These are phyloP conservation scores for Mycena latifolia DNA, from an alignment of 768 basidiomycete genomes.

Conservation along the genomic window DNA sequence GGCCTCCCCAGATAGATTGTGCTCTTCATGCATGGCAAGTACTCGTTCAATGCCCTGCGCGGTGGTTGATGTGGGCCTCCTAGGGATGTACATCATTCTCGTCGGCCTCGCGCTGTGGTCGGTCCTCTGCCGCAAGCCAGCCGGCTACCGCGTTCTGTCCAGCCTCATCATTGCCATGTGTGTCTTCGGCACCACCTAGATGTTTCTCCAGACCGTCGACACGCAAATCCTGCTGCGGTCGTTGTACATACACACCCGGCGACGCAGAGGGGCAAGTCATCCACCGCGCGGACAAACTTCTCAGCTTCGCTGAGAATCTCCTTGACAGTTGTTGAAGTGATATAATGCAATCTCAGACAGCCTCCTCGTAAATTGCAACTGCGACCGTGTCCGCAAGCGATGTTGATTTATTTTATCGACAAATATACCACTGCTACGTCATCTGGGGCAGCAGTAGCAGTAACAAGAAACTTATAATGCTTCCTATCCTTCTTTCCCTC, in stretches of 20 bases:
- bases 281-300: background rate
- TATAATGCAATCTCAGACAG: slow-evolving; percentile 1
- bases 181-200: background rate
- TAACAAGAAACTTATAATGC: background rate
- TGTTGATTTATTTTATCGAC: background rate
- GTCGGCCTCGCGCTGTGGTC: background rate
- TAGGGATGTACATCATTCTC: background rate
- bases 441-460: background rate
- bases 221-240: background rate
- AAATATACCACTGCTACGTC: slow-evolving; percentile 14
- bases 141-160: background rate
- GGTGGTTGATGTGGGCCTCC: background rate
- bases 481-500: background rate
- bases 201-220: background rate
- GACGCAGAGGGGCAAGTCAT: background rate
- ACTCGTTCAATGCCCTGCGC: background rate
- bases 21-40: slow-evolving; percentile 6
- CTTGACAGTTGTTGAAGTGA: background rate
- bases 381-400: background rate
- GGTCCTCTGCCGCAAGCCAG: background rate
- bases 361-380: background rate
- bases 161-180: background rate
- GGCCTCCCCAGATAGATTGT: background rate
- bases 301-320: background rate
- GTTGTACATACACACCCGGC: background rate